A percentile compares a stretch with the other conserved stretches of the same genome.
Evolutionary conservation across 164 flowering plant species (phyloP).

Genomic region (Aristolochia contorta): DNA sequence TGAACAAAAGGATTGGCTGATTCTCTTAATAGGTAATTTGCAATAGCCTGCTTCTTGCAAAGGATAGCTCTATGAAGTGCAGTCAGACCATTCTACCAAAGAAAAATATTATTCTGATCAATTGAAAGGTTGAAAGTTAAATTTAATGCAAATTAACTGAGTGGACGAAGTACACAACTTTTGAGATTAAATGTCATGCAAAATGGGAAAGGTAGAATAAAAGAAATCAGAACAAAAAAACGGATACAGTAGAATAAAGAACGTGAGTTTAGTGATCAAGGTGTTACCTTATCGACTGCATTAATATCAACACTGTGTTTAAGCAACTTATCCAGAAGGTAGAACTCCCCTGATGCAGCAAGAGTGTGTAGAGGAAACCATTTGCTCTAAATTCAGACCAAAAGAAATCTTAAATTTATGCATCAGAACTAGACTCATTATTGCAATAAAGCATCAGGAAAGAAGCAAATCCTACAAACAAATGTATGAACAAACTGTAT

Average conservation of each 20-base stretch:
- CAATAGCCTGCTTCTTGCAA: slow-evolving; percentile 77
- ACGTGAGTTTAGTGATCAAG: not conserved
- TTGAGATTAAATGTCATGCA: too few species aligned
- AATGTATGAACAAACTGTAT: not conserved
- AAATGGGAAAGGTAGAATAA: too few species aligned
- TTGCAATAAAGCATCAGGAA: too few species aligned
- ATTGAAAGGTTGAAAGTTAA: too few species aligned
- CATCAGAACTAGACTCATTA: too few species aligned
- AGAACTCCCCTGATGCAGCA: slow-evolving; percentile 84
- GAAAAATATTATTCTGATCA: too few species aligned
- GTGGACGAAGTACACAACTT: too few species aligned
- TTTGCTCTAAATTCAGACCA: slow-evolving; percentile 38
- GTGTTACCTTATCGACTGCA: slow-evolving; percentile 62
- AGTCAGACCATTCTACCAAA: slow-evolving; percentile 57
- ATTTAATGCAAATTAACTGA: too few species aligned
- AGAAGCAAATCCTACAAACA: not conserved
- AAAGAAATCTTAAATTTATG: not conserved
- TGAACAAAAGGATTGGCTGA: slow-evolving; percentile 78
- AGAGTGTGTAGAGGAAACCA: slow-evolving; percentile 91
- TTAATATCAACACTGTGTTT: slow-evolving; percentile 77
- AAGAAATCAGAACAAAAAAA: too few species aligned
- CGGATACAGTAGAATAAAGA: too few species aligned
- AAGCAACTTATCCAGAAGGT: slow-evolving; percentile 56
- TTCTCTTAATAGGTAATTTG: slow-evolving; percentile 78
- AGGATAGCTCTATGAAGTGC: slow-evolving; percentile 85